Conservation (phyloP, 495 filamentous ascomycete species). For the Neurospora sp. region DNA sequence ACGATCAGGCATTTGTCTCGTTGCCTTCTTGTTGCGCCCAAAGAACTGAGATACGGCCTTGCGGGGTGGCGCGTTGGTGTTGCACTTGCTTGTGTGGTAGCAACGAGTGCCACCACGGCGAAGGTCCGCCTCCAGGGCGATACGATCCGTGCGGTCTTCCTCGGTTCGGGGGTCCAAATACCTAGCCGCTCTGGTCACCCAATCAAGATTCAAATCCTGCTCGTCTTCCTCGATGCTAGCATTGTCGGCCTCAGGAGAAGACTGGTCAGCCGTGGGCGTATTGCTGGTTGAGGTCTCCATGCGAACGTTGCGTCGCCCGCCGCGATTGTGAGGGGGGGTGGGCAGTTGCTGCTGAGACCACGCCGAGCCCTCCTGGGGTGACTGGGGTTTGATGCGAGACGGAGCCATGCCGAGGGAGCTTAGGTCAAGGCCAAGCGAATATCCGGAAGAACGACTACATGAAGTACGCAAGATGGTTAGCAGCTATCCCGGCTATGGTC, state of each 20-base stretch:
- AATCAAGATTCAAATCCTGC: background rate
- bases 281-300: background rate
- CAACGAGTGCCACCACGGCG: constrained; percentile 11
- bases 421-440: background rate
- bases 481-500: background rate
- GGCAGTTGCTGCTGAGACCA: background rate
- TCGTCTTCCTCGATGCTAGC: background rate
- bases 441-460: background rate
- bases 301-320: background rate
- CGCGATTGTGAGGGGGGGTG: background rate
- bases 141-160: background rate
- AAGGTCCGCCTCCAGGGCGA: background rate
- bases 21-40: constrained; percentile 76
- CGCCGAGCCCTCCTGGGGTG: background rate
- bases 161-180: background rate
- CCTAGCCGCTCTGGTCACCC: background rate
- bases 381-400: background rate
- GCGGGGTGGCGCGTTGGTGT: constrained; percentile 43
- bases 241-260: background rate
- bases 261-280: background rate
- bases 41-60: constrained; percentile 81
- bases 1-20: constrained; percentile 51
- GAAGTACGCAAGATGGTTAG: background rate
- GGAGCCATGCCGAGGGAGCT: background rate
- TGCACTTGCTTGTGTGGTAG: constrained; percentile 33